Conservation (phyloP, 805 yeast genomes). For the Candida odintsovae region DNA sequence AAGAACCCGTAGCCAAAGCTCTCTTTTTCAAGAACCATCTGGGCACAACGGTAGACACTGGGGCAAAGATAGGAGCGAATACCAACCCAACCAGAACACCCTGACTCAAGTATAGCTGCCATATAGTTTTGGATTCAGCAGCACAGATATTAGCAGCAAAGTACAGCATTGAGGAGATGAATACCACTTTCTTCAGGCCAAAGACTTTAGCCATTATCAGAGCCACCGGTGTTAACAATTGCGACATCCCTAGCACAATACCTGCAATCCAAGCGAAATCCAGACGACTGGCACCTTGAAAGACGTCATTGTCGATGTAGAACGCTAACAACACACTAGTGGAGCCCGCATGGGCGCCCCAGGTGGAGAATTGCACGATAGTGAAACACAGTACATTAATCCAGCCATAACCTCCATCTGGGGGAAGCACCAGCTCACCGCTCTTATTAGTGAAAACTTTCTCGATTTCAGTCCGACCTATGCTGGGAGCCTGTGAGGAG, state of each 20-base stretch:
- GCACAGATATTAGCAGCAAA: slow-evolving; percentile 56
- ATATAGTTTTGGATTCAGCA: slow-evolving; percentile 47
- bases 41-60: slow-evolving; percentile 56
- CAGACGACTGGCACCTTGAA: slow-evolving; percentile 47
- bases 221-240: slow-evolving; percentile 54
- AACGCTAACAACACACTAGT: slow-evolving; percentile 50
- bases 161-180: slow-evolving; percentile 44
- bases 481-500: not conserved
- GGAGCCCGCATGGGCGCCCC: slow-evolving; percentile 57
- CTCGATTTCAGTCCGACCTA: slow-evolving; percentile 11
- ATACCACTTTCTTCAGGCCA: slow-evolving; percentile 44
- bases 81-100: slow-evolving; percentile 55
- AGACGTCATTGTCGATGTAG: slow-evolving; percentile 45
- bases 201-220: slow-evolving; percentile 40
- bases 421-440: slow-evolving; percentile 33
- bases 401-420: slow-evolving; percentile 72
- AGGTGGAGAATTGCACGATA: slow-evolving; percentile 50
- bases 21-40: slow-evolving; percentile 66
- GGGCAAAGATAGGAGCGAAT: slow-evolving; percentile 48
- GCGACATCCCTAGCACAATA: slow-evolving; percentile 48
- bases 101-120: slow-evolving; percentile 67
- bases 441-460: slow-evolving; percentile 31
- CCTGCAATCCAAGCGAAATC: slow-evolving; percentile 71
- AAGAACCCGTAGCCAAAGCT: slow-evolving; percentile 45
- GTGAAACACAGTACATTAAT: slow-evolving; percentile 47